A percentile compares a stretch with the other conserved stretches of the same genome.
Conservation (phyloP, 345 rosid species). For the Citrus unshiu region DNA sequence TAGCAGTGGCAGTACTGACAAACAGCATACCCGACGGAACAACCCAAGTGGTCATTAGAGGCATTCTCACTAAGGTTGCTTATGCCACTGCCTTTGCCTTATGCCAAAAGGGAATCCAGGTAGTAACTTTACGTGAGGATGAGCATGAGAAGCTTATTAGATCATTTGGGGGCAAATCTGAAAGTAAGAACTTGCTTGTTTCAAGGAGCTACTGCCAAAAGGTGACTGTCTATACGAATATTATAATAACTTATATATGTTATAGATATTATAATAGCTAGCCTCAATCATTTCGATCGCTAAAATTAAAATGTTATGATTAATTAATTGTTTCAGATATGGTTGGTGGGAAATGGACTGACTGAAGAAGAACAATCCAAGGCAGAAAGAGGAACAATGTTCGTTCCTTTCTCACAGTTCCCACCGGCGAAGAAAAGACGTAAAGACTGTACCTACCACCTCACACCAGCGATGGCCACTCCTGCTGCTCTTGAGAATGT, state of each 20-base stretch:
- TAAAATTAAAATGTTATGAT: too few species aligned
- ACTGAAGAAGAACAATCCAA: conserved; percentile 40
- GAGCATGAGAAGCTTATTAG: not conserved
- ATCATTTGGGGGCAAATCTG: not conserved
- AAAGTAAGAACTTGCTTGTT: conserved; percentile 27
- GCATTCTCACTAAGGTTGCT: conserved; percentile 10
- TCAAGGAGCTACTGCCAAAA: conserved; percentile 15
- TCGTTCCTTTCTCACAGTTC: conserved; percentile 59
- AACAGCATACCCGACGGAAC: conserved; percentile 11
- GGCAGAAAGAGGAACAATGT: conserved; percentile 49
- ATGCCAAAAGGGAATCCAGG: conserved; percentile 6
- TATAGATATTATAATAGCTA: too few species aligned
- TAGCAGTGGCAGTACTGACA: conserved; percentile 2
- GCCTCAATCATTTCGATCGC: too few species aligned
- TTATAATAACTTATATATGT: too few species aligned
- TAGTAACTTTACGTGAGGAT: not conserved
- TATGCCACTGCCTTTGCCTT: not conserved
- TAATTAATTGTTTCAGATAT: not conserved
- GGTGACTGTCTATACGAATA: not conserved
- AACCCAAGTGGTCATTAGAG: conserved; percentile 4
- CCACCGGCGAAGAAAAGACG: conserved; percentile 35
- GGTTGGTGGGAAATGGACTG: conserved; percentile 38
- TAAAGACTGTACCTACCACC: conserved; percentile 46
- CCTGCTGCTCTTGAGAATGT: conserved; percentile 50
- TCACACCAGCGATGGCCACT: conserved; percentile 53